Evolutionary conservation across 345 rosid genomes (phyloP).

Genomic region (Aquilaria malaccensis): DNA sequence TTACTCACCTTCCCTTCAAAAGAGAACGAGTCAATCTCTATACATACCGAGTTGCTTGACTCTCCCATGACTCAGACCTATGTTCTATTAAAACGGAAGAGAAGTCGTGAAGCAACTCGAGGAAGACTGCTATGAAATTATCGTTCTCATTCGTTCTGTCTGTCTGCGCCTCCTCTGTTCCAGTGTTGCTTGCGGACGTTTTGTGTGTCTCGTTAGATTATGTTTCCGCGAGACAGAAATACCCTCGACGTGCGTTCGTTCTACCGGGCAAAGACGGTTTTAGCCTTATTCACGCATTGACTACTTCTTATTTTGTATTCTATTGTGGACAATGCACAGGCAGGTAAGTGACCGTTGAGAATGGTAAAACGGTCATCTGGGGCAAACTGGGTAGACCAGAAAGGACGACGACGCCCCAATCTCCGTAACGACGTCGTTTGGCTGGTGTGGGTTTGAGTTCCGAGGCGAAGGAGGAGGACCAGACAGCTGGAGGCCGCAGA

Average conservation of each 20-base stretch:
- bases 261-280: constrained; percentile 2
- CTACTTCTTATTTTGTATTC: constrained; percentile 3
- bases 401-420: background rate
- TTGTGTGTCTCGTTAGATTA: background rate
- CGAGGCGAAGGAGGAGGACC: constrained; percentile 22
- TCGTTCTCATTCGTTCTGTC: background rate
- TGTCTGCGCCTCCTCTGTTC: background rate
- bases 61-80: constrained; percentile 31
- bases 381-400: background rate
- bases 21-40: constrained; percentile 36
- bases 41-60: constrained; percentile 43
- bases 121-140: constrained; percentile 20
- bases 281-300: constrained; percentile 5
- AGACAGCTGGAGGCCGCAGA: constrained; percentile 37
- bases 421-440: constrained; percentile 18
- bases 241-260: background rate
- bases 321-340: background rate
- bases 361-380: constrained; percentile 15
- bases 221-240: background rate
- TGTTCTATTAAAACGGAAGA: constrained; percentile 10
- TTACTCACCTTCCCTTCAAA: constrained; percentile 45
- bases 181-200: background rate
- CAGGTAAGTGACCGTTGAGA: constrained; percentile 30
- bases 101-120: constrained; percentile 21
- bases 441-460: background rate